Conservation (phyloP, 495 filamentous ascomycete species). For the Tuber microsphaerosporum region DNA sequence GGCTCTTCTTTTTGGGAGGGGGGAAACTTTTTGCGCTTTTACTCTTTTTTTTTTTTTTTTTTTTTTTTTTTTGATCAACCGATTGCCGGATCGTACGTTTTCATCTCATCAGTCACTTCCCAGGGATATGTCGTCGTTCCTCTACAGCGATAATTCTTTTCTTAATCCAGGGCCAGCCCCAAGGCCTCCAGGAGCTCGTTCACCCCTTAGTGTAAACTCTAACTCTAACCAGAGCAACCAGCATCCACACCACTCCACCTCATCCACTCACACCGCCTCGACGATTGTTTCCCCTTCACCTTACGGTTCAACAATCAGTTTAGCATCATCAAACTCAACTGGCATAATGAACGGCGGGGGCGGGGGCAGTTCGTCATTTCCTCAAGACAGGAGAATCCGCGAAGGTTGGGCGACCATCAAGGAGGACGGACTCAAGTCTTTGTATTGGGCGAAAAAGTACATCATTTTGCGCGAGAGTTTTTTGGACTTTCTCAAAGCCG, state of each 20-base stretch:
- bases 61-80: slow-evolving; percentile 2
- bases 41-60: neutral
- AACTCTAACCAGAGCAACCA: slow-evolving; percentile 48
- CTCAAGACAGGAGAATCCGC: slow-evolving; percentile 62
- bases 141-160: slow-evolving; percentile 49
- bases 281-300: slow-evolving; percentile 36
- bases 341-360: slow-evolving; percentile 48
- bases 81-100: slow-evolving; percentile 7
- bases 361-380: slow-evolving; percentile 25
- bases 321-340: slow-evolving; percentile 57
- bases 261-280: slow-evolving; percentile 55
- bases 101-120: slow-evolving; percentile 11
- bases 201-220: slow-evolving; percentile 46
- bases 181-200: slow-evolving; percentile 75
- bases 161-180: slow-evolving; percentile 97
- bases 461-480: slow-evolving; percentile 80
- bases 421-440: slow-evolving; percentile 75
- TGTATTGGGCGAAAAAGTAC: slow-evolving; percentile 87
- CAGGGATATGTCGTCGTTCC: slow-evolving; percentile 17
- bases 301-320: slow-evolving; percentile 60
- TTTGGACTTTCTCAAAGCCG: slow-evolving; percentile 85
- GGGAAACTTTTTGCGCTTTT: neutral
- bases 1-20: neutral
- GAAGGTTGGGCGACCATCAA: slow-evolving; percentile 79
- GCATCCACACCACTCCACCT: slow-evolving; percentile 69